Evolutionary conservation across 805 yeast species (phyloP), one percentile per base, ranked within the genome.

Genomic region (Ogataea paradorogensis): DNA sequence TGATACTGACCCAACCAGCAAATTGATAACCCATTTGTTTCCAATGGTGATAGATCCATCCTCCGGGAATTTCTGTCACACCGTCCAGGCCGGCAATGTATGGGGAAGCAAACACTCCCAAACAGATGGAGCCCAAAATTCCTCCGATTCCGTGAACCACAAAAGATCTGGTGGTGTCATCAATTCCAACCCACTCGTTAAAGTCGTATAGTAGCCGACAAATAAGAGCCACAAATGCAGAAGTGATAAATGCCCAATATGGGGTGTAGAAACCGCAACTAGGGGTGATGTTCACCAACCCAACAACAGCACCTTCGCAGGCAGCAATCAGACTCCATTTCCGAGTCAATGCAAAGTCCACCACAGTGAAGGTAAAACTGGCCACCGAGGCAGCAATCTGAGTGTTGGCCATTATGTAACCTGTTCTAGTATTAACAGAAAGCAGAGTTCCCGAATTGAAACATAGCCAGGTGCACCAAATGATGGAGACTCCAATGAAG

Each of bases 371-470:
- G 3, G 72, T 55, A 27, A 71, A 46, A 20, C 69, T 65, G 5
- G 79, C 80, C 44, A 63, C 60, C 1, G 73, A 59, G 1, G 80
- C 77, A 0, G 79, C 76, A 13, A 76, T 52, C 47, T 74, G 70
- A 4, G 82, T 76, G 50, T 71, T 71, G 38, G 67, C 62, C 59
- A 69, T 64, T 34, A 70, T 70, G 53, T 70, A 70, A 24, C 71
- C 73, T 5, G 74, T 69, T 58, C 76, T 63, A 4, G 50, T 45
- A 35, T 59, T 66, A 30, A 70, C 70, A 2, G 67, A 38, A 10
- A 70, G 55, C 32, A 69, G 53, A 13, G 75, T 69, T 27, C 74
- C 76, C 10, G 73, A 61, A 48, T 71, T 71, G 60, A 71, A 71
- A 50, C 74, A 68, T 40, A 70, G 60, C 76, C 75, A 71, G n/a